Conservation (phyloP, 176 grass and related monocot species). For the Miscanthus lutarioriparius region DNA sequence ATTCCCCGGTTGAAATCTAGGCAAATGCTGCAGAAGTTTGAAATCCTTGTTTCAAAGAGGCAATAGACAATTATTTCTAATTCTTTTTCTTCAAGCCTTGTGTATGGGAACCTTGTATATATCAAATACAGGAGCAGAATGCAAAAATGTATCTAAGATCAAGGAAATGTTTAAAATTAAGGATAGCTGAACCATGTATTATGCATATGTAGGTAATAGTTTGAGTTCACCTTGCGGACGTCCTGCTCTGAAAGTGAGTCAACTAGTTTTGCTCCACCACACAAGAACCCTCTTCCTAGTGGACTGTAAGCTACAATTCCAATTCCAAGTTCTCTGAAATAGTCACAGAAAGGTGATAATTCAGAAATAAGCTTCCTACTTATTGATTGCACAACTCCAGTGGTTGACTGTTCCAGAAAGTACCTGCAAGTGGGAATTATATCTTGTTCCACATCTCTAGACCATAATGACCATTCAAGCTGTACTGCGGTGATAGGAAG, state of each 20-base stretch:
- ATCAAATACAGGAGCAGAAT: background rate
- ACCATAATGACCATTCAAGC: constrained; percentile 64
- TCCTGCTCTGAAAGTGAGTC: constrained; percentile 41
- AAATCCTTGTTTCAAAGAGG: background rate
- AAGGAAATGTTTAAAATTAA: background rate
- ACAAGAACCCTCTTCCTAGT: constrained; percentile 56
- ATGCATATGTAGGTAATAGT: background rate
- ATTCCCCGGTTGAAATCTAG: background rate
- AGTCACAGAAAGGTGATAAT: background rate
- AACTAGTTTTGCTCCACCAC: constrained; percentile 43
- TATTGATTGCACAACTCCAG: background rate
- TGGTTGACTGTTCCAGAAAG: too few species aligned
- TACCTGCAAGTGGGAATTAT: constrained; percentile 66
- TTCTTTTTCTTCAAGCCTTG: background rate
- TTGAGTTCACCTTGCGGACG: constrained; percentile 42
- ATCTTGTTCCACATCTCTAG: constrained; percentile 57
- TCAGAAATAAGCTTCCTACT: background rate
- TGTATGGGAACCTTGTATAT: background rate
- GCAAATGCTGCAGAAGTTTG: background rate
- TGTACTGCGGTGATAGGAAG: constrained; percentile 66
- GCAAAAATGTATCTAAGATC: background rate
- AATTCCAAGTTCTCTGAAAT: constrained; percentile 61
- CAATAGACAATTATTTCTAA: background rate
- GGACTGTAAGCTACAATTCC: constrained; percentile 73
- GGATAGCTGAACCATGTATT: background rate